Evolutionary conservation across 345 rosid species (phyloP).

Genomic region (Aethionema arabicum): DNA sequence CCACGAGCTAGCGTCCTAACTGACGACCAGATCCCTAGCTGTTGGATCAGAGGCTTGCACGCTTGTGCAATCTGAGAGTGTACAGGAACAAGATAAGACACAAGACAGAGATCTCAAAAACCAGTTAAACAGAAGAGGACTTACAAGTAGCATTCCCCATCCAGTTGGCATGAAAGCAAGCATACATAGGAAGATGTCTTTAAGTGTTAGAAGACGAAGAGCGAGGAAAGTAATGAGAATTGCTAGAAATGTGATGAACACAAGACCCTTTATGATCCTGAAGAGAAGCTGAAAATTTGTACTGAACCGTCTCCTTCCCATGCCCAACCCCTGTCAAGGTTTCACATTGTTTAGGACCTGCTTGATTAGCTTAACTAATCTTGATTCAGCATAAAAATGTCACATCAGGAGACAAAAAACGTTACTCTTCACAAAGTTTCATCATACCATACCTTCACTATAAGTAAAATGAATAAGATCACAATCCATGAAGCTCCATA

Average conservation of each 20-base stretch:
- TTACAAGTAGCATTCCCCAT: slow-evolving; percentile 84
- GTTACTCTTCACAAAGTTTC: slow-evolving; percentile 2
- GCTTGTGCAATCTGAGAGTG: slow-evolving; percentile 73
- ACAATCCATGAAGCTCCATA: slow-evolving; percentile 42
- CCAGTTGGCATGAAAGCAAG: slow-evolving; percentile 96
- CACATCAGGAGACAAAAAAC: not conserved
- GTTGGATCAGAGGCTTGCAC: slow-evolving; percentile 56
- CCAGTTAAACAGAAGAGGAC: slow-evolving; percentile 28
- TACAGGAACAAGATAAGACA: not conserved
- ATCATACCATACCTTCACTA: slow-evolving; percentile 42
- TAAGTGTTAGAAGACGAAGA: slow-evolving; percentile 61
- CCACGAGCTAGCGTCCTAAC: slow-evolving; percentile 69
- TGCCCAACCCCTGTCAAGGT: slow-evolving; percentile 54
- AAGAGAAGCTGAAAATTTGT: slow-evolving; percentile 76
- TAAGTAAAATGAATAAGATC: slow-evolving; percentile 32
- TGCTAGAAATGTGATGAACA: slow-evolving; percentile 57
- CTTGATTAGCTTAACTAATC: not conserved
- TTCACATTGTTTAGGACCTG: slow-evolving; percentile 6
- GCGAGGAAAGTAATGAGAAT: slow-evolving; percentile 56
- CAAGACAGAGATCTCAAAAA: slow-evolving; percentile 5
- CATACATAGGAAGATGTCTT: slow-evolving; percentile 66
- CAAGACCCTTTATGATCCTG: slow-evolving; percentile 67
- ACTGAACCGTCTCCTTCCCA: slow-evolving; percentile 66
- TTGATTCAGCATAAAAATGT: not conserved
- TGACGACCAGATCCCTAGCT: slow-evolving; percentile 69